Evolutionary conservation across 495 filamentous ascomycete species (phyloP).

Genomic region (Saxispiralis lemnorum): DNA sequence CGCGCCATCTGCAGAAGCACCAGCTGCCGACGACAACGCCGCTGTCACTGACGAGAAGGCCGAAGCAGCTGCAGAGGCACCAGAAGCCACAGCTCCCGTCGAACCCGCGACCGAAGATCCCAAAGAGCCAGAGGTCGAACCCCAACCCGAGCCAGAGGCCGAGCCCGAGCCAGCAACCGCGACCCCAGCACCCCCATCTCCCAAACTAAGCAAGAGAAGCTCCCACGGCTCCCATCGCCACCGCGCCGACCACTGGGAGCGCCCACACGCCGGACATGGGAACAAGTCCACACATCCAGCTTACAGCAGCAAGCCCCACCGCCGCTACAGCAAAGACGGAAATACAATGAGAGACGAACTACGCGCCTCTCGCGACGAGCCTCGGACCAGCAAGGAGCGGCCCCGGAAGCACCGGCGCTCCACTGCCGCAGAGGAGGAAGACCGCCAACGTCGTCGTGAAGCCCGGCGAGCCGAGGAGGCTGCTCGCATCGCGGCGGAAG

Average conservation of each 20-base stretch:
- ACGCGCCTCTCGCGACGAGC: background rate
- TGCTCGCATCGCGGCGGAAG: slow-evolving; percentile 2
- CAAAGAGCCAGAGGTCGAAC: background rate
- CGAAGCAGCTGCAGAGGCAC: too few relatives aligned
- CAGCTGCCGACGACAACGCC: too few relatives aligned
- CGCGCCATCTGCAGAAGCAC: too few relatives aligned
- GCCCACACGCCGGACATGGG: background rate
- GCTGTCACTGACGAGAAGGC: too few relatives aligned
- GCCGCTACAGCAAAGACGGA: background rate
- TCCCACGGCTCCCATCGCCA: slow-evolving; percentile 7
- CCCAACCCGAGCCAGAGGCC: background rate
- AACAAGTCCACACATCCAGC: background rate
- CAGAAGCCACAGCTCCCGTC: too few relatives aligned
- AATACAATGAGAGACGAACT: background rate
- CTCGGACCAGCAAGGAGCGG: background rate
- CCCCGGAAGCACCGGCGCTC: background rate
- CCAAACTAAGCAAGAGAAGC: slow-evolving; percentile 9
- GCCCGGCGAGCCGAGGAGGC: slow-evolving; percentile 6
- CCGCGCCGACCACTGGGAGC: slow-evolving; percentile 9
- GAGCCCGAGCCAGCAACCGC: background rate
- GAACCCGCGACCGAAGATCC: background rate
- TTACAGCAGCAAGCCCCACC: background rate
- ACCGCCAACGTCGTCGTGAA: slow-evolving; percentile 3
- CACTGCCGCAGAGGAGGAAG: slow-evolving; percentile 7
- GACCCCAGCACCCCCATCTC: slow-evolving; percentile 4